A percentile compares a stretch with the other conserved stretches of the same genome.
phyloP scores from a whole-genome alignment of 139 green algal genomes.

The Desmodesmus armatus region DNA sequence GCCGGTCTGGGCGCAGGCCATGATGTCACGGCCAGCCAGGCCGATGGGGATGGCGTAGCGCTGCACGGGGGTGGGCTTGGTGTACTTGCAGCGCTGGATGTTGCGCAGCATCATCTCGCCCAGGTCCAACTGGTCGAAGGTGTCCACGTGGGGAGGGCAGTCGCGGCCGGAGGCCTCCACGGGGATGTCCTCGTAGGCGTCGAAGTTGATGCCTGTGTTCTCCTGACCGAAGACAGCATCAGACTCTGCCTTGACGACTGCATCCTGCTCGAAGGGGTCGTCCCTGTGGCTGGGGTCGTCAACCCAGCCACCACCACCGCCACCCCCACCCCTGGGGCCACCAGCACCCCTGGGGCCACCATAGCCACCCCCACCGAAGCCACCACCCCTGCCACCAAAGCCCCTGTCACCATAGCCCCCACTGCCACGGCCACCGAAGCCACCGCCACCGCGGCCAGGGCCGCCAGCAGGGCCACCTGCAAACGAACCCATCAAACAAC shows the following conservation, averaged over 20 bases:
- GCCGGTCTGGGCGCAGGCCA: slow-evolving; percentile 97
- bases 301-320: slow-evolving; percentile 33
- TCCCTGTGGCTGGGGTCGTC: slow-evolving; percentile 41
- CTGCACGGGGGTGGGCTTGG: slow-evolving; percentile 98
- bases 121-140: slow-evolving; percentile 91
- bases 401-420: slow-evolving; percentile 37
- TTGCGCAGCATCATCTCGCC: slow-evolving; percentile 85
- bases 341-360: slow-evolving; percentile 46
- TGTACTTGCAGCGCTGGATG: slow-evolving; percentile 96
- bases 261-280: slow-evolving; percentile 72
- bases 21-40: slow-evolving; percentile 92
- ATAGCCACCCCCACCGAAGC: slow-evolving; percentile 48
- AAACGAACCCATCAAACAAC: not conserved
- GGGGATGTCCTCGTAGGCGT: slow-evolving; percentile 99
- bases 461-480: not conserved
- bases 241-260: slow-evolving; percentile 70
- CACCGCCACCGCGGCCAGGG: not conserved
- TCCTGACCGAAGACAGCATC: slow-evolving; percentile 82
- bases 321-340: slow-evolving; percentile 57
- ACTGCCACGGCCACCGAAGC: not conserved
- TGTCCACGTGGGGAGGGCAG: slow-evolving; percentile 81
- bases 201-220: slow-evolving; percentile 99
- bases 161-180: slow-evolving; percentile 92
- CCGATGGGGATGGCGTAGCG: slow-evolving; percentile 97
- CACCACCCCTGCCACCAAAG: slow-evolving; percentile 49